Base-by-base conservation (phyloP, 495 filamentous ascomycete species). In the Penicillium salamii region DNA sequence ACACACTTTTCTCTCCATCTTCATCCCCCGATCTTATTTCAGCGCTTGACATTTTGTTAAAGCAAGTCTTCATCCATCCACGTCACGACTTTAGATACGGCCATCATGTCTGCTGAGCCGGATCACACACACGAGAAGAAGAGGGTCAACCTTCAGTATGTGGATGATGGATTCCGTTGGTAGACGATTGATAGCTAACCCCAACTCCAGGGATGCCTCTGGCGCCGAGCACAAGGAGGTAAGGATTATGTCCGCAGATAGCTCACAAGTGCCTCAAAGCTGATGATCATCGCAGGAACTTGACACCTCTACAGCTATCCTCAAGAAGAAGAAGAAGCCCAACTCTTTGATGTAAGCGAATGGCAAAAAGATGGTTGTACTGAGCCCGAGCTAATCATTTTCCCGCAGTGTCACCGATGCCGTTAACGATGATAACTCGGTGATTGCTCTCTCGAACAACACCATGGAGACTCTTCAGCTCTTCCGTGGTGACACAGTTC, bases 251-350 rank as follows among this genome's bases (percentile, higher is more conserved):
- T 26, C 53, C 51, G 32, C 31, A 18, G n/a, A 39, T 31, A 43
- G 29, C 45, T 49, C 34, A 41, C 26, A 14, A 32, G n/a, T 7
- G 32, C 31, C 34, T 42, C 50, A n/a, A 49, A 58, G 57, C 67
- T 75, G 53, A 72, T 57, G 29, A 15, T 49, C 51, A 40, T 28
- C 55, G 32, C 64, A 95, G 90, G 85, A 85, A 53, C 87, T 96
- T 62, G 92, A 96, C 59, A 92, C 88, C 36, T 81, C 93, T n/a
- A 97, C 95, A 14, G 93, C 93, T 57, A 98, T 98, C 54, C 82
- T 98, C 57, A 97, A 96, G 78, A 97, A 96, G 81, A 98, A 98
- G 84, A 98, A 98, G 91, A 98, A 98, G 91, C 91, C 91, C 51
- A 98, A 98, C 75, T 91, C 89, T 52, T 72, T 98, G 71, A 95